phyloP scores from a whole-genome alignment of 441 rosid species.

The Gossypium gossypioides region DNA sequence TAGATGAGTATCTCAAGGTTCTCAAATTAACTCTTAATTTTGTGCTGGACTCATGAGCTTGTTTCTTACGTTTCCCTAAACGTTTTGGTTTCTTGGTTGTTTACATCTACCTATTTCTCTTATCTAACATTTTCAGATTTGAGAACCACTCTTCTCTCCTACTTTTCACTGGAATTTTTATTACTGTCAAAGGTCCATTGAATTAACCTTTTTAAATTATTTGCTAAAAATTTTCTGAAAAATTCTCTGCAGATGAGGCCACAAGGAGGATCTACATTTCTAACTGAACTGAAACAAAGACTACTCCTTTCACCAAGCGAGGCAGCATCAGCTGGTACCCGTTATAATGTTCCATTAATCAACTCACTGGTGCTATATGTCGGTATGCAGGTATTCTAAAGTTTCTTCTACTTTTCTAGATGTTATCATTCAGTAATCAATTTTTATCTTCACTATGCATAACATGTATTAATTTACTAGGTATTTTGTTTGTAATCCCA shows the following conservation, averaged over 20 bases:
- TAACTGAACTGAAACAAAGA: conserved; percentile 74
- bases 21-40: not conserved
- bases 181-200: not conserved
- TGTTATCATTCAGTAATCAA: not conserved
- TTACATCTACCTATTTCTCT: not conserved
- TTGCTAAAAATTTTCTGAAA: not conserved
- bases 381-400: conserved; percentile 77
- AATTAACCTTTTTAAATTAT: not conserved
- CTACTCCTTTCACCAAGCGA: conserved; percentile 63
- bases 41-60: not conserved
- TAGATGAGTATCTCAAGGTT: conserved; percentile 95
- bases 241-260: conserved; percentile 53
- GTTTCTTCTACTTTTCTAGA: not conserved
- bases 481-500: not conserved
- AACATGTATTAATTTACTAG: not conserved
- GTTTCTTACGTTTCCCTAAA: not conserved
- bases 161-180: not conserved
- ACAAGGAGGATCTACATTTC: conserved; percentile 64
- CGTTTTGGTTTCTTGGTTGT: not conserved
- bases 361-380: conserved; percentile 95
- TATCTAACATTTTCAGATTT: not conserved
- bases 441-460: not conserved
- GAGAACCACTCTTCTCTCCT: not conserved
- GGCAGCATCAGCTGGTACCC: conserved; percentile 78
- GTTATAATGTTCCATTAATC: conserved; percentile 78